Base-by-base conservation (phyloP, 1,284 basidiomycete genomes). In the Ustilago esculenta region DNA sequence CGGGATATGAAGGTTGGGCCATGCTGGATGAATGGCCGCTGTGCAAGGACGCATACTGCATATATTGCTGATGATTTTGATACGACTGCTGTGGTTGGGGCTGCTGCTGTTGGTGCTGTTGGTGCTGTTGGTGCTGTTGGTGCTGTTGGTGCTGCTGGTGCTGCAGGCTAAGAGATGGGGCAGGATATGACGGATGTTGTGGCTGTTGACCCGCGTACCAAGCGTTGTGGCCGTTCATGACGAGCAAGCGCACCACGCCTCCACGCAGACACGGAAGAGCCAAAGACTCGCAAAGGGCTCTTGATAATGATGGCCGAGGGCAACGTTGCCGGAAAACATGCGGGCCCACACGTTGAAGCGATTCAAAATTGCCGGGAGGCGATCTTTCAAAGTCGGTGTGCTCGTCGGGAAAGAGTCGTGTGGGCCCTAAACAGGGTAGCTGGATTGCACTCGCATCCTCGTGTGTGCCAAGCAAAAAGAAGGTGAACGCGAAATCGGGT, bases 151-250 rank as follows among this genome's bases (percentile, higher is more conserved):
- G 34, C 9, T 48, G 52, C 14, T 21, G 32, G 6, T 24, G n/a
- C n/a, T n/a, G n/a, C n/a, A n/a, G n/a, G n/a, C n/a, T n/a, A n/a
- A n/a, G n/a, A n/a, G n/a, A n/a, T n/a, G n/a, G n/a, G n/a, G n/a
- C n/a, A n/a, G n/a, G 14, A 25, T 55, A 42, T 17, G 48, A 18
- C 23, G 44, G 23, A 27, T 49, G 44, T 7, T 41, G 48, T 15
- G 48, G 34, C 9, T 57, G 49, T 23, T 53, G 61, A 17, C 39
- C 41, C 32, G 40, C 29, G 24, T 57, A 57, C 61, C 61, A 57
- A 46, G 49, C 50, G 36, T 52, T 37, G 21, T 64, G 61, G 10
- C 54, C 61, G 33, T 57, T 41, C 61, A 64, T 64, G 29, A 2
- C 32, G 23, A 14, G 11, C 15, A 21, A 43, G 11, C 45, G 10